Percentiles rank a stretch among this genome's conserved stretches.
Conservation (phyloP, 2,329 filamentous ascomycete genomes). For the Colletotrichum tofieldiae region DNA sequence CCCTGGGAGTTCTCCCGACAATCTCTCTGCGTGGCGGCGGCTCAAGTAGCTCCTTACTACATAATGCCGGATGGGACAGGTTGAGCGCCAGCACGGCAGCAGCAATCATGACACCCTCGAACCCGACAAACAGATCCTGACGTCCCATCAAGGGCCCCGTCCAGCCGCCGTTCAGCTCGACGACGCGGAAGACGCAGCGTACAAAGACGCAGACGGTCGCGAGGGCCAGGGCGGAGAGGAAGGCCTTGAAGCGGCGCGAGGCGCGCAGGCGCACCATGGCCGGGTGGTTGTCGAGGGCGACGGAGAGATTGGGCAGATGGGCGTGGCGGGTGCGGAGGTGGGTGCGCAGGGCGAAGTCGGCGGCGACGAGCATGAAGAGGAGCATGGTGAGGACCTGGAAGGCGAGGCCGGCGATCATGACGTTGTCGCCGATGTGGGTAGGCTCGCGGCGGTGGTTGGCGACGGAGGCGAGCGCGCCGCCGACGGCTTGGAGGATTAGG, state of each 20-base stretch:
- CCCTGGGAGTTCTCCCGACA: not conserved
- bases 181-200: slow-evolving; percentile 76
- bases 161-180: slow-evolving; percentile 77
- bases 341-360: slow-evolving; percentile 66
- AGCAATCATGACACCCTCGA: slow-evolving; percentile 70
- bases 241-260: slow-evolving; percentile 65
- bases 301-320: slow-evolving; percentile 47
- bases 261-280: slow-evolving; percentile 55
- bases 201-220: slow-evolving; percentile 76
- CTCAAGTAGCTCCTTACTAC: slow-evolving; percentile 50
- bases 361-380: slow-evolving; percentile 66
- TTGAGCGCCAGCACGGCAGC: slow-evolving; percentile 63
- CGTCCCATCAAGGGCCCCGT: slow-evolving; percentile 69
- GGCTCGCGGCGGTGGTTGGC: slow-evolving; percentile 56
- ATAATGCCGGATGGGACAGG: slow-evolving; percentile 59
- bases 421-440: slow-evolving; percentile 65
- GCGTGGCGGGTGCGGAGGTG: slow-evolving; percentile 46
- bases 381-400: slow-evolving; percentile 73
- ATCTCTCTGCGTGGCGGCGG: slow-evolving; percentile 16
- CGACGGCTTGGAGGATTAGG: slow-evolving; percentile 72
- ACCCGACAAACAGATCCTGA: slow-evolving; percentile 70
- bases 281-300: slow-evolving; percentile 56
- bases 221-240: slow-evolving; percentile 68
- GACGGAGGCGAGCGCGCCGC: slow-evolving; percentile 69
- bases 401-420: slow-evolving; percentile 76